Conservation (phyloP, 257 asterid species). For the Haberlea rhodopensis region DNA sequence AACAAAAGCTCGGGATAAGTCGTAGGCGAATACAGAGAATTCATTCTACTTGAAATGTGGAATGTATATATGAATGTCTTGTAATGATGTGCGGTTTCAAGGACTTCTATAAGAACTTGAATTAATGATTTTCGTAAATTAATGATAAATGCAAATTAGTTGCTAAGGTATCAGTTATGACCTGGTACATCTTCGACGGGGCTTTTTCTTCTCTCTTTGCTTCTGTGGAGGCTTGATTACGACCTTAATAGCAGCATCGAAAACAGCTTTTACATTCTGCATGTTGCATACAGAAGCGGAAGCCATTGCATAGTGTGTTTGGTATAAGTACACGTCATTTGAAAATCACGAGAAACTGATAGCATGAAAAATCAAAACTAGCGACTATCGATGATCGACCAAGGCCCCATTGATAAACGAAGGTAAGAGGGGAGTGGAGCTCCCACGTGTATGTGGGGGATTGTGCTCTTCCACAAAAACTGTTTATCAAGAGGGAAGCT, state of each 20-base stretch:
- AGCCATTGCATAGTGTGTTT: conserved; percentile 10
- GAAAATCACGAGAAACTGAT: neutral
- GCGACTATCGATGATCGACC: neutral
- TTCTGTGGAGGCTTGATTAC: conserved; percentile 89
- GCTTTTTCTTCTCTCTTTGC: conserved; percentile 72
- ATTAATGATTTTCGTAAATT: neutral
- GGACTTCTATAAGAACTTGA: neutral
- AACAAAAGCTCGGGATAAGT: neutral
- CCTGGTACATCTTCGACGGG: conserved; percentile 61
- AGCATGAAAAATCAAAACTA: neutral
- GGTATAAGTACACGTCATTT: neutral
- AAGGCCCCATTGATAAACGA: neutral
- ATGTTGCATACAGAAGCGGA: conserved; percentile 23
- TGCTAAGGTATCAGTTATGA: conserved; percentile 20
- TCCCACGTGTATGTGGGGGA: too few species aligned
- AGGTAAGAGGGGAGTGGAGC: too few species aligned
- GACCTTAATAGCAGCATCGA: conserved; percentile 85
- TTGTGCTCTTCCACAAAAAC: too few species aligned
- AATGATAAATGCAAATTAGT: neutral
- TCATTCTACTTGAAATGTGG: neutral
- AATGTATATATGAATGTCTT: neutral
- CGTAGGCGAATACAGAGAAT: neutral
- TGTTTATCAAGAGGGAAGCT: too few species aligned
- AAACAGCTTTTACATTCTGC: conserved; percentile 86
- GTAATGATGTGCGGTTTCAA: neutral